phyloP scores from a whole-genome alignment of 1,284 basidiomycete species.

The Cutaneotrichosporon curvatum region DNA sequence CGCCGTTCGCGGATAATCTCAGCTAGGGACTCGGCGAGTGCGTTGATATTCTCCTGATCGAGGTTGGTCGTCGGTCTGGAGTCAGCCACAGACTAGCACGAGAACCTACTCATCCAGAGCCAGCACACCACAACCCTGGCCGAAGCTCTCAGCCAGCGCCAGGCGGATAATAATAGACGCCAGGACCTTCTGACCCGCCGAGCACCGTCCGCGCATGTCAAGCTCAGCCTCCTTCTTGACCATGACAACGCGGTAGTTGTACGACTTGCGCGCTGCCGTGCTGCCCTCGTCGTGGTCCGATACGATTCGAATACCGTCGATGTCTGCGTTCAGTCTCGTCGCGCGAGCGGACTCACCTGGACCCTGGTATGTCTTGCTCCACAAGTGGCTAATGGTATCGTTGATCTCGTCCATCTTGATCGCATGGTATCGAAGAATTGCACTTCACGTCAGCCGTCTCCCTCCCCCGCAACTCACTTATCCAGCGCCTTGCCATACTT shows the following conservation, averaged over 20 bases:
- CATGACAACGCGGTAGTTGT: constrained; percentile 99
- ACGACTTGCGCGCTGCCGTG: constrained; percentile 72
- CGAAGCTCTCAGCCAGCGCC: constrained; percentile 95
- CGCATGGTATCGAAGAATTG: constrained; percentile 97
- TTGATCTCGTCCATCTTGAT: constrained; percentile 99
- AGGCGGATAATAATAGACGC: constrained; percentile 98
- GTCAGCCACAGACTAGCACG: neutral
- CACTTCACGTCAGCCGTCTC: constrained; percentile 51
- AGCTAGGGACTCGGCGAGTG: constrained; percentile 80
- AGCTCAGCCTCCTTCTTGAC: constrained; percentile 97
- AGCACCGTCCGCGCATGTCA: constrained; percentile 98
- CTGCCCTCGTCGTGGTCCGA: constrained; percentile 78
- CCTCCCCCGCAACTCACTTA: constrained; percentile 54
- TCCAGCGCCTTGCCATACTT: constrained; percentile 95
- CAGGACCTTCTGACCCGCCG: constrained; percentile 96
- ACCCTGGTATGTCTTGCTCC: constrained; percentile 99
- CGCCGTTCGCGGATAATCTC: constrained; percentile 91
- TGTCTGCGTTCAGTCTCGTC: constrained; percentile 64
- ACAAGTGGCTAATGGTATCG: constrained; percentile 87
- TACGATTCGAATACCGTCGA: constrained; percentile 92
- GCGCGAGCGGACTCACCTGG: no score
- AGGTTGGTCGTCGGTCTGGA: constrained; percentile 80
- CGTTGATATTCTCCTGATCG: constrained; percentile 93
- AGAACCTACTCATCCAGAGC: constrained; percentile 70
- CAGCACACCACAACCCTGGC: constrained; percentile 93